A percentile compares a stretch with the other conserved stretches of the same genome.
Evolutionary conservation across 148 eudicot genomes (phyloP).

Genomic region (Chenopodium quinoa): DNA sequence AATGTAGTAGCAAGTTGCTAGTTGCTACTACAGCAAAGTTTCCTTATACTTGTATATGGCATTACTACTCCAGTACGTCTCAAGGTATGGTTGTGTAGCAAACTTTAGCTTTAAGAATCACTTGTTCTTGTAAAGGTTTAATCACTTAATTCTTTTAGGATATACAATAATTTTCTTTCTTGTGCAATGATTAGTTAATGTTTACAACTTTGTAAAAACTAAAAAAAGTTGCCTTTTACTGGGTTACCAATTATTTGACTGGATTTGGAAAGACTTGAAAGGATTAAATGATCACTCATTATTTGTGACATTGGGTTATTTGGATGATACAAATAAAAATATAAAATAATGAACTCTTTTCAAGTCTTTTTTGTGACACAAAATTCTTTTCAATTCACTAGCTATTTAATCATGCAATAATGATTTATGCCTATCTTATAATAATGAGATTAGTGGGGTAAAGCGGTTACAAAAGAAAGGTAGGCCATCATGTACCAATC

Average conservation of each 20-base stretch:
- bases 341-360: background rate
- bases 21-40: too few species aligned
- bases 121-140: background rate
- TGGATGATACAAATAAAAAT: too few species aligned
- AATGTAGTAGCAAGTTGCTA: too few species aligned
- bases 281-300: background rate
- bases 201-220: background rate
- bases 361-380: background rate
- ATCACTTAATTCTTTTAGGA: background rate
- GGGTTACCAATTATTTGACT: background rate
- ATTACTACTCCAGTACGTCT: too few species aligned
- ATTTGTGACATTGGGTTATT: background rate
- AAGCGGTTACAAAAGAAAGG: background rate
- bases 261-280: background rate
- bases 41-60: too few species aligned
- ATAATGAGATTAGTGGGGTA: slow-evolving; percentile 12
- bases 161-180: background rate
- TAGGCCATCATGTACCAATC: slow-evolving; percentile 11
- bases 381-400: background rate
- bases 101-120: background rate
- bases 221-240: background rate
- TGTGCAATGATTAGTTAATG: slow-evolving; percentile 3
- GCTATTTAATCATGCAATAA: slow-evolving; percentile 8
- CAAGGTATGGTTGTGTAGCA: too few species aligned
- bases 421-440: background rate